A percentile compares a stretch with the other conserved stretches of the same genome.
Conservation (phyloP, 306 rosid species). For the Cucurbita argyrosperma region DNA sequence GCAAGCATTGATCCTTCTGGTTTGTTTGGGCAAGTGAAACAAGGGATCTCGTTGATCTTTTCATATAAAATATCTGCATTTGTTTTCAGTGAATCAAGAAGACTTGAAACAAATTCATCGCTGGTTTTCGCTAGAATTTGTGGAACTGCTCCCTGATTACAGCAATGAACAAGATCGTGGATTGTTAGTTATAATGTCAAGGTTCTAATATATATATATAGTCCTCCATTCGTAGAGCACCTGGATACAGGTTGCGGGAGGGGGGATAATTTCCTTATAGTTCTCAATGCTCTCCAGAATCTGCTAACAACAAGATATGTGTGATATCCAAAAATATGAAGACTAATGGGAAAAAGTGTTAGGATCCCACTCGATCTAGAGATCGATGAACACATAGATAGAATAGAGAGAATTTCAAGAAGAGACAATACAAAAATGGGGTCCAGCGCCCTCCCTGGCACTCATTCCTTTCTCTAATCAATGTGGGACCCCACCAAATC, state of each 20-base stretch:
- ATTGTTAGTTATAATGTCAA: background rate
- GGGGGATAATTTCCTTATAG: background rate
- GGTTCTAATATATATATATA: background rate
- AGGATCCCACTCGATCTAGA: too few relatives aligned
- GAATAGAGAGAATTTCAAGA: too few relatives aligned
- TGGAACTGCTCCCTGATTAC: conserved; percentile 32
- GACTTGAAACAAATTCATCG: conserved; percentile 14
- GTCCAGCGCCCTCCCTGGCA: too few relatives aligned
- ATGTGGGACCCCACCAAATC: too few relatives aligned
- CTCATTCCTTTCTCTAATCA: too few relatives aligned
- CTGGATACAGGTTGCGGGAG: conserved; percentile 27
- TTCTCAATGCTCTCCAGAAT: background rate
- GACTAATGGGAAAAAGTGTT: too few relatives aligned
- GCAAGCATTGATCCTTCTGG: conserved; percentile 39
- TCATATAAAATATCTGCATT: conserved; percentile 15
- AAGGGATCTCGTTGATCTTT: conserved; percentile 24
- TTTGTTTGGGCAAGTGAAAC: conserved; percentile 31
- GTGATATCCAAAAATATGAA: too few relatives aligned
- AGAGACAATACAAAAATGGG: too few relatives aligned
- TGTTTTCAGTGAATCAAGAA: conserved; percentile 13
- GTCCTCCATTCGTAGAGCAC: conserved; percentile 2
- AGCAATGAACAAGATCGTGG: background rate
- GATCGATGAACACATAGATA: too few relatives aligned
- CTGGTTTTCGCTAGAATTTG: conserved; percentile 20
- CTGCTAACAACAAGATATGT: conserved; percentile 1